Evolutionary conservation across 345 rosid genomes (phyloP).

Genomic region (Ceriops zippeliana): DNA sequence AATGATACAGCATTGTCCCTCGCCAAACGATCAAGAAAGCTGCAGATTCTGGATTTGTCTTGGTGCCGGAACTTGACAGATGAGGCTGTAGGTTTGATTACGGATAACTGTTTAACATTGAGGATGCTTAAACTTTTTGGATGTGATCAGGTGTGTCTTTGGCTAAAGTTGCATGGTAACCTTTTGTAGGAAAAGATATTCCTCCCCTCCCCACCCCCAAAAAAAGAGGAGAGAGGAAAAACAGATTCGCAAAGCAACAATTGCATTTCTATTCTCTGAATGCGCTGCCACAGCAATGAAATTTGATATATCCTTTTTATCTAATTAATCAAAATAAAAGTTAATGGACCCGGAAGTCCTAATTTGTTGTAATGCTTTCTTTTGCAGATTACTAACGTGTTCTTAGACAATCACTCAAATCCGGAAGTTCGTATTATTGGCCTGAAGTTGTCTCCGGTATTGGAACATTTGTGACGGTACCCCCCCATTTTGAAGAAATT

Average conservation of each 20-base stretch:
- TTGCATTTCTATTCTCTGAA: neutral
- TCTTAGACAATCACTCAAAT: conserved; percentile 75
- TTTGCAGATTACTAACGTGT: conserved; percentile 62
- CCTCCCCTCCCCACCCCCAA: too few relatives aligned
- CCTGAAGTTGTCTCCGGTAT: conserved; percentile 49
- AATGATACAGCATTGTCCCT: conserved; percentile 61
- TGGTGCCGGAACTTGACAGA: conserved; percentile 75
- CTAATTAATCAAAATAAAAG: neutral
- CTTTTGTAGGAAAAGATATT: too few relatives aligned
- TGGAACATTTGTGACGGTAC: conserved; percentile 31
- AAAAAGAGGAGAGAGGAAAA: too few relatives aligned
- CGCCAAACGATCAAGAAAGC: conserved; percentile 44
- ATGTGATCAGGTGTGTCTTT: conserved; percentile 65
- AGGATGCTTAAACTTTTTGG: conserved; percentile 75
- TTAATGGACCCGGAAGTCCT: neutral
- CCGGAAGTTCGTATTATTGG: conserved; percentile 57
- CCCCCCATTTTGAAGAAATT: conserved; percentile 19
- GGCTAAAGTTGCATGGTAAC: neutral
- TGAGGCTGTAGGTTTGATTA: conserved; percentile 69
- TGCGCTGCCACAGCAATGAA: neutral
- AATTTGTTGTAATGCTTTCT: neutral
- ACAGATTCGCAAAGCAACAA: too few relatives aligned
- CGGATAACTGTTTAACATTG: conserved; percentile 70
- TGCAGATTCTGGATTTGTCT: conserved; percentile 66
- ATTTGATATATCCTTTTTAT: neutral